These are phyloP conservation scores for Dactylellina cionopaga DNA, from an alignment of 2,329 filamentous ascomycete species.

Conservation along the genomic window DNA sequence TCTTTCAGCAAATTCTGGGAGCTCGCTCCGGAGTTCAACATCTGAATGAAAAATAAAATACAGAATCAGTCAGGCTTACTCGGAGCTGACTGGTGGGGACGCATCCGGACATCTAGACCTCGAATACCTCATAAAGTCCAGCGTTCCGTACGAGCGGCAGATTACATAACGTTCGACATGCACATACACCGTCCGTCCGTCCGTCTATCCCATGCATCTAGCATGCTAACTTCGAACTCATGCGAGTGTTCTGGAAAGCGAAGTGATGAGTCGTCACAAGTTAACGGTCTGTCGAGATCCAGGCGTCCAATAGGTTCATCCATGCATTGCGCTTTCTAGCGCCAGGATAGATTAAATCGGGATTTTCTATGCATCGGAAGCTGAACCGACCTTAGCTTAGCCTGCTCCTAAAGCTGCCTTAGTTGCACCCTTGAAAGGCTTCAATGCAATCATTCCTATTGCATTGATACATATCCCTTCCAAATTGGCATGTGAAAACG, in stretches of 20 bases:
- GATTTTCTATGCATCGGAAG: constrained; percentile 30
- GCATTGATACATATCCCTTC: not conserved
- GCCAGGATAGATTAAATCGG: no score
- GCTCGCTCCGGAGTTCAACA: constrained; percentile 27
- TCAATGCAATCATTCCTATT: not conserved
- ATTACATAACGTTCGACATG: not conserved
- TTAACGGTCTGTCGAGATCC: not conserved
- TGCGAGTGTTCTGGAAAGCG: no score
- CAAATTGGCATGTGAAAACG: constrained; percentile 41
- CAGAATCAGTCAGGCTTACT: no score
- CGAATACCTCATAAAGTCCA: constrained; percentile 3
- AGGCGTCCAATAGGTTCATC: not conserved
- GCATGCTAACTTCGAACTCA: not conserved
- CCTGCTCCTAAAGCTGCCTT: no score
- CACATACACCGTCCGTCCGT: constrained; percentile 2
- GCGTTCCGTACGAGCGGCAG: constrained; percentile 21
- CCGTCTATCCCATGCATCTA: no score
- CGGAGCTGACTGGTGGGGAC: constrained; percentile 51
- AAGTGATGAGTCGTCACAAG: no score
- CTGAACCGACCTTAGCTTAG: constrained; percentile 28
- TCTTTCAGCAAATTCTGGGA: constrained; percentile 26
- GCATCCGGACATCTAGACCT: constrained; percentile 43
- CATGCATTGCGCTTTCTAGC: not conserved
- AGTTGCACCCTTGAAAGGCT: not conserved
- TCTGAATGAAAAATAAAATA: no score